Percentiles rank a stretch among this genome's conserved stretches.
Evolutionary conservation across 768 basidiomycete genomes (phyloP).

Genomic region (Ramaria sp.): DNA sequence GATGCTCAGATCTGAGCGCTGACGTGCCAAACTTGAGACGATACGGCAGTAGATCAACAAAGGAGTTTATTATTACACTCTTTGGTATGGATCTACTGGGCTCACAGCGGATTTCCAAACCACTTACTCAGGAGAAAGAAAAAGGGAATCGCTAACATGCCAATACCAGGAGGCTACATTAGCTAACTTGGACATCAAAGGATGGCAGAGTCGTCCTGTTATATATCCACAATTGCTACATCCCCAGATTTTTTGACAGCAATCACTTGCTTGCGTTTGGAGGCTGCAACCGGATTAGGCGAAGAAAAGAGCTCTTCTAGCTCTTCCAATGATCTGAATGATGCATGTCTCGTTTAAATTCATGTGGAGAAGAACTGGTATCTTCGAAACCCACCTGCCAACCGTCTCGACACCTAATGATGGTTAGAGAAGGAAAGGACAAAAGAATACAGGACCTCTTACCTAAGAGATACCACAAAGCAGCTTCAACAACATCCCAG

Average conservation of each 20-base stretch:
- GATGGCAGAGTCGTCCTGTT: not conserved
- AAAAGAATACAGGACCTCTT: not conserved
- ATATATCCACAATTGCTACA: slow-evolving; percentile 10
- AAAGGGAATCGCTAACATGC: no score
- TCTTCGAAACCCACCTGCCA: slow-evolving; percentile 12
- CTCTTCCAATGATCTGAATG: slow-evolving; percentile 19
- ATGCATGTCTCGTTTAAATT: not conserved
- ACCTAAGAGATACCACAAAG: slow-evolving; percentile 18
- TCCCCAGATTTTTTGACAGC: slow-evolving; percentile 16
- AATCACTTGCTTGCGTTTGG: slow-evolving; percentile 18
- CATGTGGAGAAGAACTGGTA: not conserved
- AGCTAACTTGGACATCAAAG: no score
- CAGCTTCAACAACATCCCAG: slow-evolving; percentile 17
- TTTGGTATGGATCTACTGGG: no score
- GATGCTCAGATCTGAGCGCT: no score
- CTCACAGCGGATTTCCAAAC: no score
- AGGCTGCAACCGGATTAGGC: slow-evolving; percentile 21
- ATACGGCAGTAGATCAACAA: no score
- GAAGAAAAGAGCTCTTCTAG: slow-evolving; percentile 24
- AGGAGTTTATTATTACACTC: no score
- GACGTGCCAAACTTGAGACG: no score
- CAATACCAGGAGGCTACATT: no score
- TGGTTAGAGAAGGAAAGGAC: not conserved
- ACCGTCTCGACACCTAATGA: slow-evolving; percentile 15
- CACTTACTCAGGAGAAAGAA: no score